Percentiles rank a stretch among this genome's conserved stretches.
Conservation (phyloP, 306 rosid species). For the Cicer chorassanicum region DNA sequence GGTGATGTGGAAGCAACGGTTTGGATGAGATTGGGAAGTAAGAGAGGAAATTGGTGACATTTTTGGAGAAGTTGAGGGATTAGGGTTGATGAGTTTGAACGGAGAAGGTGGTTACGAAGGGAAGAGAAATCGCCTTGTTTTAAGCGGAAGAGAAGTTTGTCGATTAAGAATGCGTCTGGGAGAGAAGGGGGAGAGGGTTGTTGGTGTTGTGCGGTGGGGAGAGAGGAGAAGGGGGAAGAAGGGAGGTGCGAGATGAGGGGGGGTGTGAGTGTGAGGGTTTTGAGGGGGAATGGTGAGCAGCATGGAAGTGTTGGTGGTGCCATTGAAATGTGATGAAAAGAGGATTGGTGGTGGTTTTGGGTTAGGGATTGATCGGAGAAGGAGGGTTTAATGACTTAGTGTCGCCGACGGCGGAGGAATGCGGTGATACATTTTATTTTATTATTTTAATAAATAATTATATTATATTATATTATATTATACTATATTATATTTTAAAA, state of each 20-base stretch:
- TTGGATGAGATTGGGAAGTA: slow-evolving; percentile 52
- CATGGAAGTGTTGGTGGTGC: not conserved
- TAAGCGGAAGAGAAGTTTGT: slow-evolving; percentile 60
- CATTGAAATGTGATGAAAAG: not conserved
- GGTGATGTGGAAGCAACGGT: slow-evolving; percentile 49
- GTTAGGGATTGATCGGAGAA: slow-evolving; percentile 1
- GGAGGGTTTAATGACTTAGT: too few species aligned
- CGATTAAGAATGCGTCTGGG: slow-evolving; percentile 55
- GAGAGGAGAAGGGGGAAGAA: not conserved
- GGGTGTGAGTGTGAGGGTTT: not conserved
- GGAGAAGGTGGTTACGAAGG: slow-evolving; percentile 49
- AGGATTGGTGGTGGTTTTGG: not conserved
- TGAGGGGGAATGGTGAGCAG: not conserved
- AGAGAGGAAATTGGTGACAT: slow-evolving; percentile 51
- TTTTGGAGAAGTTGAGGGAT: slow-evolving; percentile 59
- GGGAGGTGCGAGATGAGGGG: not conserved
- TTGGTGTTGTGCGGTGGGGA: not conserved
- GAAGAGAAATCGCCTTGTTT: slow-evolving; percentile 56
- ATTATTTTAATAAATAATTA: too few species aligned
- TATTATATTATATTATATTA: too few species aligned
- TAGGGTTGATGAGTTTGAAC: slow-evolving; percentile 49
- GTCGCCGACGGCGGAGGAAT: too few species aligned
- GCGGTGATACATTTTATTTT: too few species aligned
- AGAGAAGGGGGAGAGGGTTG: slow-evolving; percentile 42
- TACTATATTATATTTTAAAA: too few species aligned